Base-by-base conservation (phyloP, 2,329 filamentous ascomycete genomes). In the Diaporthe citrichinensis region DNA sequence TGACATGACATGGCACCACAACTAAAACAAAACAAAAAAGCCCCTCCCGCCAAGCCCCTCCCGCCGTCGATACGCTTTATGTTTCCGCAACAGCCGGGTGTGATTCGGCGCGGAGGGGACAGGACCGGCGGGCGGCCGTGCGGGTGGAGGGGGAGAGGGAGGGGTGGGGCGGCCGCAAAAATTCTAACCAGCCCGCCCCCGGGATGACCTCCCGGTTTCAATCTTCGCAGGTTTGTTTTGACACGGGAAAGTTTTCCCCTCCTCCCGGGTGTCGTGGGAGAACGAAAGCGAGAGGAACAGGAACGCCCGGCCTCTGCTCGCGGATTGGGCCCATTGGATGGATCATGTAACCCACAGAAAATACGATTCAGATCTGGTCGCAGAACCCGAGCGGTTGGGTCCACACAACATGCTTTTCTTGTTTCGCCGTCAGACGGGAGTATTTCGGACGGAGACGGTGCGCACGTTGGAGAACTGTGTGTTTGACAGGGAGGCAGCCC, bases 291-390 rank as follows among this genome's bases (percentile, higher is more conserved):
- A 55, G 51, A 15, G 36, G n/a, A 25, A 39, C n/a, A 25, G 10
- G 34, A 61, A 17, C 57, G 23, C 20, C 14, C 28, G 28, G 53
- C 15, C 28, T 36, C 17, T 51, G 15, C 17, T 58, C 53, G 55
- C 4, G 12, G 31, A 55, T 3, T 3, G 20, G 57, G 7, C 53
- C 49, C 25, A 55, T 8, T 6, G 20, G 20, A 25, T 6, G 20
- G 20, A 15, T 31, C 44, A 41, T 25, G 25, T 9, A 53, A 51
- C 23, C 46, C 65, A 20, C 28, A 34, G 10, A 15, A 53, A 36
- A 46, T 53, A 15, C 65, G 65, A 68, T 41, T 68, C 65, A 68
- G 65, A 68, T 41, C 65, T 28, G 46, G 65, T 68, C 65, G 46
- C 65, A 68, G 65, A 55, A 68, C 65, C 46, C 65, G 65, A 53